phyloP scores from a whole-genome alignment of 768 basidiomycete genomes.

The Gloeophyllum trabeum region DNA sequence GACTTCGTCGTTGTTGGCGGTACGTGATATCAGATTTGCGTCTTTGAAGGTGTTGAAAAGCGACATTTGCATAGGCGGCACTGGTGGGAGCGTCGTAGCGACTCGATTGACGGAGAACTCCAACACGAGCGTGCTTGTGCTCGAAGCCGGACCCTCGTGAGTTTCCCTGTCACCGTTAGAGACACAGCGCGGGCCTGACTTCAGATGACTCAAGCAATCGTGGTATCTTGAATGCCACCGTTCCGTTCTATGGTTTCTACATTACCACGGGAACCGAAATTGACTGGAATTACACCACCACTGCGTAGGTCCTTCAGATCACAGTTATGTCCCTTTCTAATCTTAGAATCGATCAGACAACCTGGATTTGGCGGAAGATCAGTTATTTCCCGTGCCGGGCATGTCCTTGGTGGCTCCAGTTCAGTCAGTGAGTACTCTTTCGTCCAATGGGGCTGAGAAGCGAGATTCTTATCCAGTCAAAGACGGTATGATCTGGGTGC shows the following conservation, averaged over 20 bases:
- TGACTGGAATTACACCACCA: constrained; percentile 46
- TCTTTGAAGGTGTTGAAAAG: too few species aligned
- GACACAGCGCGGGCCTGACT: constrained; percentile 17
- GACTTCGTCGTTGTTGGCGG: too few species aligned
- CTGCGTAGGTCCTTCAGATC: too few species aligned
- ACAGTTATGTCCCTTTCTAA: too few species aligned
- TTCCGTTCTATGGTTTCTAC: constrained; percentile 41
- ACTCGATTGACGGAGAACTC: constrained; percentile 32
- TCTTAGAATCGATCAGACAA: too few species aligned
- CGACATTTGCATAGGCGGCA: too few species aligned
- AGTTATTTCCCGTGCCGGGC: constrained; percentile 50
- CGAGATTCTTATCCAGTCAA: too few species aligned
- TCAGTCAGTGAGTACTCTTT: constrained; percentile 64
- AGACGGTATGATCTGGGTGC: constrained; percentile 17
- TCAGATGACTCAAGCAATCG: not conserved
- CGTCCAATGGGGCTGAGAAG: too few species aligned
- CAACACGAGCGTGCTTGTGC: constrained; percentile 30
- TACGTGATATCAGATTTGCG: too few species aligned
- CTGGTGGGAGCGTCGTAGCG: constrained; percentile 34
- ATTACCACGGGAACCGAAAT: constrained; percentile 33
- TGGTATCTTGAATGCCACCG: constrained; percentile 20
- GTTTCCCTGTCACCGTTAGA: constrained; percentile 22
- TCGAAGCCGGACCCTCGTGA: constrained; percentile 33
- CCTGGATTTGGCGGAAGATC: constrained; percentile 27
- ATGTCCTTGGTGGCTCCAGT: constrained; percentile 57